Evolutionary conservation across 176 grass and related monocot species (phyloP), one percentile per base, ranked within the genome.

Genomic region (Cocos nucifera): DNA sequence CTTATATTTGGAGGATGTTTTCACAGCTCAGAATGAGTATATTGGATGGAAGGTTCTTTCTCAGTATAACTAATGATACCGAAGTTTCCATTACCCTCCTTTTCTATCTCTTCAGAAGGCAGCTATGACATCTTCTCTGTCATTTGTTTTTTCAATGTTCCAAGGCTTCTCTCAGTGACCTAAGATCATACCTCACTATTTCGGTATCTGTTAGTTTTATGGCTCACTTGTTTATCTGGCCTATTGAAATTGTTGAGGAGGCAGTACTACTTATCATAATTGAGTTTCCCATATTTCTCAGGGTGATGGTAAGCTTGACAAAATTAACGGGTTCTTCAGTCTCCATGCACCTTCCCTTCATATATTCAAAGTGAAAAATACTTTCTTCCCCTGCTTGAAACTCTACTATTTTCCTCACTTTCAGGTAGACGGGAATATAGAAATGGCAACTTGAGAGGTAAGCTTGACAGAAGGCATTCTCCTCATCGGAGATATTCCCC

Each of bases 381-480:
- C 53, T 73, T 74, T 52, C 26, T 79, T 24, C 59, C 22, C 21
- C 21, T 59, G 32, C 51, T 44, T 26, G 30, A 53, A 20, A 69
- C 7, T 22, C 48, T 54, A 48, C 48, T 56, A 21, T 75, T 66
- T 59, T 53, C 18, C 58, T 69, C 16, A 67, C 44, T 52, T 68
- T 21, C 50, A 94, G 89, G 89, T 58, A 65, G 84, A 49, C 75
- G 71, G 16, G 89, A 94, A 25, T 48, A 76, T 75, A 83, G 80
- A 78, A 72, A 57, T 76, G 56, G 65, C 53, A 84, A 94, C 30
- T 69, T 94, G 53, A 88, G 89, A 67, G 78, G 65, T 59, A 88
- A 70, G 63, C 75, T 77, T 79, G 80, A 85, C 56, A 88, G 89
- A 82, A 94, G 80, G 75, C 60, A 65, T 71, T 88, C 89, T 69